Conservation (phyloP, 345 rosid genomes). For the Rhizophora mangle region DNA sequence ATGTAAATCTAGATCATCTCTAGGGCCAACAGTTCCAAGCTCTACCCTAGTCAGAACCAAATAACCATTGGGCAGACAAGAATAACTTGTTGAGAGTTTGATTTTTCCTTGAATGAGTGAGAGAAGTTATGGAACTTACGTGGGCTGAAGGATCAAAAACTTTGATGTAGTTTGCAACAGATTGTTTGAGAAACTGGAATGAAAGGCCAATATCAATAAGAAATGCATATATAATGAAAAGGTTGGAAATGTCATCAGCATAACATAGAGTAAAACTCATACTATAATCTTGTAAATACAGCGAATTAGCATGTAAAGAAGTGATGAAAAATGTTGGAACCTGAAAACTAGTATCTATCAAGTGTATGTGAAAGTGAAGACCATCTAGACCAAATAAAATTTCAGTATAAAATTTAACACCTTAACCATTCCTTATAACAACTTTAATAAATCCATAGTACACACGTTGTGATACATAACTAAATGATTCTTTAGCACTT, state of each 20-base stretch:
- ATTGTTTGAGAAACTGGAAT: constrained; percentile 73
- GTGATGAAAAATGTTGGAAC: no score
- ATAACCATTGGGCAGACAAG: no score
- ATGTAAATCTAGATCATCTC: no score
- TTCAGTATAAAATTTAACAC: background rate
- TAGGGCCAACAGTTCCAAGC: no score
- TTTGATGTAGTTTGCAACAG: constrained; percentile 63
- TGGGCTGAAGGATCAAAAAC: constrained; percentile 71
- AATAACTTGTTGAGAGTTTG: no score
- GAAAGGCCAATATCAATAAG: constrained; percentile 10
- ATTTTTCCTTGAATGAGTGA: background rate
- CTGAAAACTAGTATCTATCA: no score
- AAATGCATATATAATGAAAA: constrained; percentile 3
- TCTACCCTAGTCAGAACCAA: no score
- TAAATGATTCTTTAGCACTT: background rate
- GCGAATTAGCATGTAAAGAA: no score
- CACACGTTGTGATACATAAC: background rate
- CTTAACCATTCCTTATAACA: background rate
- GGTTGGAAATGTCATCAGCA: background rate
- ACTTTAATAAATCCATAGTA: background rate
- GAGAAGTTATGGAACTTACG: constrained; percentile 45
- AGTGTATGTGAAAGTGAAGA: no score
- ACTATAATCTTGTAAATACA: no score
- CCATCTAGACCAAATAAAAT: no score
- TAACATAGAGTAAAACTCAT: no score